Base-by-base conservation (phyloP, 441 rosid species). In the Populus trichocarpa region DNA sequence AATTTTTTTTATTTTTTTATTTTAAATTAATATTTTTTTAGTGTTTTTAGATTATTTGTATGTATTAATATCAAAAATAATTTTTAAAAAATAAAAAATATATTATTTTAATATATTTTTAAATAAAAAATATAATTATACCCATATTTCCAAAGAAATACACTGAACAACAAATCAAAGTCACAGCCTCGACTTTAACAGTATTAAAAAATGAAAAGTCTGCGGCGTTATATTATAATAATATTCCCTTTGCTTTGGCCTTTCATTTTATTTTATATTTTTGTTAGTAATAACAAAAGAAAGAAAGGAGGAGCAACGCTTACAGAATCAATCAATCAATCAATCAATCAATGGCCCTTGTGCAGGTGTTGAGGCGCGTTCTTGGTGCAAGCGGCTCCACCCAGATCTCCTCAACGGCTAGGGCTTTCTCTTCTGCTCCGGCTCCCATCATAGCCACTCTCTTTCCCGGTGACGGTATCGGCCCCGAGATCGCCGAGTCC, bases 401-500 rank as follows among this genome's bases (percentile, higher is more conserved):
- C 72, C 90, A 82, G 85, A 88, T 90, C 88, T 78, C 87, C 66
- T 80, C 86, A 7, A 46, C 76, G 2, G 84, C 89, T 30, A 83
- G 91, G 78, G 76, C 85, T 85, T 89, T 87, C 86, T 91, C 82
- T 14, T 85, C 88, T 9, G 79, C 87, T 83, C 79, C 91, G 69
- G 87, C 88, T 83, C 87, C 90, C 74, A 96, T 96, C 84, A 81
- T 74, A 5, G 98, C 97, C 78, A 96, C 98, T 75, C 96, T 96
- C 78, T 96, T 96, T 78, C 97, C 97, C 46, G 98, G 98, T 73
- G 97, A 96, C 40, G 99, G 99, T 59, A 91, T 96, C 82, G 97
- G 99, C 78, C 97, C 99, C 64, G 98, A 96, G 88, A 96, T 96
- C 86, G 96, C 98, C 20, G 91, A 90, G 69, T 91, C 97, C 76